Base-by-base conservation (phyloP, 2,329 filamentous ascomycete genomes). In the Aspergillus fischeri region DNA sequence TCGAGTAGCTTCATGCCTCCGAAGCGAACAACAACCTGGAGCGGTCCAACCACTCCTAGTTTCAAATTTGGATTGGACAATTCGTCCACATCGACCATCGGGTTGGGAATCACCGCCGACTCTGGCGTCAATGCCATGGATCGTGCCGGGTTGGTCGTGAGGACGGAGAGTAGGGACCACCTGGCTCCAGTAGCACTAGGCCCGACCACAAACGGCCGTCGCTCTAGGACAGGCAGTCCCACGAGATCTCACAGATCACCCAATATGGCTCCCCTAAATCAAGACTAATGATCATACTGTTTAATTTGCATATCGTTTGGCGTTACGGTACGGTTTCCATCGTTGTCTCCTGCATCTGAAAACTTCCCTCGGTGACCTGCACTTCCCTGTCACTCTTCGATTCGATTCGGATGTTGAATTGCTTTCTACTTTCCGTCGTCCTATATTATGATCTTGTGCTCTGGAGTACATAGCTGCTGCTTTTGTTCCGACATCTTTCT, bases 141-240 rank as follows among this genome's bases (percentile, higher is more conserved):
- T 55, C 75, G 91, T 42, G 86, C 84, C 49, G 92, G 92, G 1
- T 72, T 97, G 61, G 86, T 90, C 54, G 84, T 91, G 2, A 80
- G 93, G 63, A 95, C 90, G 0, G 93, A 97, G 70, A 96, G 91
- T 70, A 81, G 91, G 53, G 94, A 97, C 70, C 82, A 90, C 57
- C 75, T 97, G 41, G 80, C 83, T 17, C 81, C 79, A 8, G 70
- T 84, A 14, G 82, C 77, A 73, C 56, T 76, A 29, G 74, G 72
- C 65, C 82, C 82, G 11, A 80, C 77, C 51, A 77, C 80, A 52
- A 76, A 74, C 54, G 75, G 75, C 7, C 74, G 75, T 51, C 73
- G 73, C 35, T 77, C 75, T 20, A 71, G 79, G 59, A 66, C 76
- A 9, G 75, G 75, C 48, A 80, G 77, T 71, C 79, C 79, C 8